These are phyloP conservation scores for Chlorella vulgaris DNA, from an alignment of 139 green algal genomes.

Conservation along the genomic window DNA sequence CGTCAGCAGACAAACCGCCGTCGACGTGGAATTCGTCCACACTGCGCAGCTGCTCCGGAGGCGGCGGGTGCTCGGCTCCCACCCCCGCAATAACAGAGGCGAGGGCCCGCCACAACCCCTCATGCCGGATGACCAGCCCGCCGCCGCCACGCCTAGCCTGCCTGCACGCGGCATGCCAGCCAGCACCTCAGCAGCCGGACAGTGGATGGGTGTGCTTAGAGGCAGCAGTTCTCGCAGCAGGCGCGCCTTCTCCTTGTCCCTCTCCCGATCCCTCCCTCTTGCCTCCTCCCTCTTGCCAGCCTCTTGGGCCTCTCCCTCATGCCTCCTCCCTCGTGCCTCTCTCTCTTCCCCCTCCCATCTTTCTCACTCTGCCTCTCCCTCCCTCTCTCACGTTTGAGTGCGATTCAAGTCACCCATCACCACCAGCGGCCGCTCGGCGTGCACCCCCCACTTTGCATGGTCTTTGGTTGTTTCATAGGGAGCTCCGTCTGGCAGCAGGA, in stretches of 20 bases:
- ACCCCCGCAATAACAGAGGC: background rate
- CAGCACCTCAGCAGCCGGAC: background rate
- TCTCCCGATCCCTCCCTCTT: background rate
- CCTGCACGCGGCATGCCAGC: background rate
- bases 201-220: background rate
- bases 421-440: background rate
- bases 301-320: no score
- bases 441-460: conserved; percentile 26
- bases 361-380: background rate
- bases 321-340: no score
- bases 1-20: background rate
- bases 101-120: conserved; percentile 5
- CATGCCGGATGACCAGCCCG: conserved; percentile 6
- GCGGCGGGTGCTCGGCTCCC: background rate
- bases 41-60: background rate
- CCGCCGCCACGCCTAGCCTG: conserved; percentile 19
- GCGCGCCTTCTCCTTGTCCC: background rate
- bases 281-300: no score
- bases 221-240: background rate
- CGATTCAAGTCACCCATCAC: conserved; percentile 23
- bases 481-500: conserved; percentile 5
- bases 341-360: no score
- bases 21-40: background rate
- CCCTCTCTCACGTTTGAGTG: background rate
- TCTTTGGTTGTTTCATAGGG: background rate